These are phyloP conservation scores for Elongisporangium senticosum DNA, from an alignment of 352 stramenopile species.

Conservation along the genomic window DNA sequence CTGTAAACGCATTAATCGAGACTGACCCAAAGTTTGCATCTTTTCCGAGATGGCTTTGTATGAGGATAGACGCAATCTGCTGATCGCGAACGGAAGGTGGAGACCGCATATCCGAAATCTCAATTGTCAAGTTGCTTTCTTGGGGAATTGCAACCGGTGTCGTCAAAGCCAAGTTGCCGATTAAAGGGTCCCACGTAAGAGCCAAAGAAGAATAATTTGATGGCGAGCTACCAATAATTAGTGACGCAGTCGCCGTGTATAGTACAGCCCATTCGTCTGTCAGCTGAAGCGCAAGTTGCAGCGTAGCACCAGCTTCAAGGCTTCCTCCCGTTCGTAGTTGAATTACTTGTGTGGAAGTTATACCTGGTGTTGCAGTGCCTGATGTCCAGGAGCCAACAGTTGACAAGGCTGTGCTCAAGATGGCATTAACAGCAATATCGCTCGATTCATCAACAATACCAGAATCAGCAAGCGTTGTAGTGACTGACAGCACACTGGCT, in stretches of 20 bases:
- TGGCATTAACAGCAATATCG: conserved; percentile 35
- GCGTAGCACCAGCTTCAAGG: conserved; percentile 25
- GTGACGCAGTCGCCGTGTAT: conserved; percentile 16
- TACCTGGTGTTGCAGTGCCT: conserved; percentile 31
- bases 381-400: conserved; percentile 28
- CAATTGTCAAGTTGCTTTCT: conserved; percentile 28
- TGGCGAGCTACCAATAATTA: conserved; percentile 8
- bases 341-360: conserved; percentile 39
- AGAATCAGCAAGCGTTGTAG: conserved; percentile 29
- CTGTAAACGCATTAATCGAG: conserved; percentile 23
- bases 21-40: conserved; percentile 36
- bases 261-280: conserved; percentile 32
- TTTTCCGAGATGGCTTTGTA: conserved; percentile 44
- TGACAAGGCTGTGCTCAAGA: conserved; percentile 22
- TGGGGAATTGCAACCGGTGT: conserved; percentile 21
- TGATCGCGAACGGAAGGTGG: conserved; percentile 30
- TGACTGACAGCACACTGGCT: conserved; percentile 16
- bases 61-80: conserved; percentile 8
- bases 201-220: conserved; percentile 5
- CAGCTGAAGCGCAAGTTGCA: conserved; percentile 27
- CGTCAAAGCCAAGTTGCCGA: conserved; percentile 21
- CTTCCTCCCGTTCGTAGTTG: conserved; percentile 32
- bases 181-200: conserved; percentile 10
- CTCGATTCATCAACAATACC: conserved; percentile 45
- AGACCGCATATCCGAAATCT: conserved; percentile 36